Evolutionary conservation across 371 early-diverging fungal species (phyloP).

Genomic region (Rhizopus sp.): DNA sequence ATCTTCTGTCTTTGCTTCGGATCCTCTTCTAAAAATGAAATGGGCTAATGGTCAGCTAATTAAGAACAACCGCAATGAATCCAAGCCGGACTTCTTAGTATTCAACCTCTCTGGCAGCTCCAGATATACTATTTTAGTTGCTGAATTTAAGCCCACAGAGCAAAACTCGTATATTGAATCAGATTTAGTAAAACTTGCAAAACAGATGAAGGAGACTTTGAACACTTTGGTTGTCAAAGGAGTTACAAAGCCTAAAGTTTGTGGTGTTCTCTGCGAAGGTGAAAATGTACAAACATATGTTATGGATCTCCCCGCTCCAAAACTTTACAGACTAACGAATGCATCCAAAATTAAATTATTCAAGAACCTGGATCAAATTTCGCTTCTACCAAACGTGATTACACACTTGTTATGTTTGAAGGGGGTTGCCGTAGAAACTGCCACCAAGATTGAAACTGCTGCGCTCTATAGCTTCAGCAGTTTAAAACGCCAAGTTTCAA

Average conservation of each 20-base stretch:
- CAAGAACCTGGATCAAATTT: constrained; percentile 18
- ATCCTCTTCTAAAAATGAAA: constrained; percentile 15
- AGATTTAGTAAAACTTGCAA: constrained; percentile 15
- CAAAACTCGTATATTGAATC: constrained; percentile 21
- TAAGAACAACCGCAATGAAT: not conserved
- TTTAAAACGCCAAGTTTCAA: constrained; percentile 18
- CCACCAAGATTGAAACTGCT: constrained; percentile 17
- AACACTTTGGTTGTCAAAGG: constrained; percentile 16
- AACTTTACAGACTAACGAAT: constrained; percentile 20
- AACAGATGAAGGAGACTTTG: constrained; percentile 17
- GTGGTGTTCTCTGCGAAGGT: constrained; percentile 21
- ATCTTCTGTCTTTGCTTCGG: constrained; percentile 13
- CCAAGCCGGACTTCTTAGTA: constrained; percentile 16
- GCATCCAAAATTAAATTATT: constrained; percentile 13
- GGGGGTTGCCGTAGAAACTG: constrained; percentile 14
- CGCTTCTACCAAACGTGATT: constrained; percentile 17
- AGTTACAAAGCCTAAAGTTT: constrained; percentile 11
- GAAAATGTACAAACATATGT: constrained; percentile 13
- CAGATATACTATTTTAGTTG: constrained; percentile 10
- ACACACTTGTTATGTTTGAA: constrained; percentile 19
- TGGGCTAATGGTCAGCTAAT: constrained; percentile 17
- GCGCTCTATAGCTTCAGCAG: constrained; percentile 8
- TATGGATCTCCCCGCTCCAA: constrained; percentile 21
- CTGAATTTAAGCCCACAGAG: constrained; percentile 15
- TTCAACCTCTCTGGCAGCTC: constrained; percentile 12